Evolutionary conservation across 2,329 filamentous ascomycete species (phyloP), one percentile per base, ranked within the genome.

Genomic region (Trichoderma sp.): DNA sequence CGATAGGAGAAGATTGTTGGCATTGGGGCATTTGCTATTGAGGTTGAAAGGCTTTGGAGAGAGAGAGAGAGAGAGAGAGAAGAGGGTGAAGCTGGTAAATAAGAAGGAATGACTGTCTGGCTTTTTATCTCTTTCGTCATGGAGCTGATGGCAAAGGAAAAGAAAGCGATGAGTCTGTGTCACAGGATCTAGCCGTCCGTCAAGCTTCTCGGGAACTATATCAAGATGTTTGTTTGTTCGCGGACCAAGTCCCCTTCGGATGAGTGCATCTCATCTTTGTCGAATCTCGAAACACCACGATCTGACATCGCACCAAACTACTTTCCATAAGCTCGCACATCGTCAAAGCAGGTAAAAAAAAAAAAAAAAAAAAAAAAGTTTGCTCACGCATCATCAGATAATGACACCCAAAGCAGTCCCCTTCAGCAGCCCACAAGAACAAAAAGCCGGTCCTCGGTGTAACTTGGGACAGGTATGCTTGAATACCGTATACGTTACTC

Each of bases 171-270:
- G 59, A 13, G n/a, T 32, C 32, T 34, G 50, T 53, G 17, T 25
- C 34, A 64, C 60, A 7, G 25, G 13, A 64, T 64, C 35, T 17
- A 22, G 9, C 34, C 37, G 25, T 53, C 17, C 60, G 35, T 42
- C 15, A 54, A 64, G 60, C 25, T 64, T 42, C 35, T 45, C 60
- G 50, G 60, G 35, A 54, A 34, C 60, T 42, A 64, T 64, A 64
- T 45, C 19, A 22, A 32, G 25, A 22, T 25, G 42, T 61, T 54
- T 64, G 60, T 64, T 64, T 64, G 25, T 4, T 5, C 48, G 4
- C 19, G 17, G 17, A 22, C 9, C 17, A 13, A 15, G 10, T 48
- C 9, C 3, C n/a, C 34, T 1, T 1, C 19, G 29, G 15, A 13
- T 15, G 32, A 17, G 7, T 35, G 15, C 58, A 27, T 25, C 45